Evolutionary conservation across 306 rosid genomes (phyloP), one percentile per base, ranked within the genome.

Genomic region (Rosa multiflora): DNA sequence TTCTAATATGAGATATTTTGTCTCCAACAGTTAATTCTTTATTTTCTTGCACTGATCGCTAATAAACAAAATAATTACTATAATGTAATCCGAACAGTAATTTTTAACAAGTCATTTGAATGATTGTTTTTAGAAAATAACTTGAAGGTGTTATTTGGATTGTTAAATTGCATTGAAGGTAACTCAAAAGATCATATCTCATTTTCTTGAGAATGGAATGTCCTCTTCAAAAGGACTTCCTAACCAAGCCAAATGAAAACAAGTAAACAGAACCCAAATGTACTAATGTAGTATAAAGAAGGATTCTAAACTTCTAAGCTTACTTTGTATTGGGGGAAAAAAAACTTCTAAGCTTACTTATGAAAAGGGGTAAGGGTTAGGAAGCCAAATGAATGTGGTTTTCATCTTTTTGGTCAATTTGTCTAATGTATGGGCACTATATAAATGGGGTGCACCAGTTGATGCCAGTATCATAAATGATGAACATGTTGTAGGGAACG

Each of bases 401-500:
- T 76, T 70, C 14, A 10, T 72, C 72, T 62, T 72, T 67, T 35
- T n/a, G 40, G 77, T 76, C 53, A 76, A 64, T 26, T 17, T 43
- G 42, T 15, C 32, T 32, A 35, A 75, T 67, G 69, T 74, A 58
- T 56, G 20, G 39, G 72, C 53, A 78, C 48, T 70, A 58, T 66
- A 47, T 32, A 74, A 29, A 63, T 29, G 39, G 26, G 72, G 43
- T 62, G 52, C 47, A 46, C 47, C 37, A 43, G 67, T 75, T 14
- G 82, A 75, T 69, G 84, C 52, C 17, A 79, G 39, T 76, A 82
- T 73, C 14, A 78, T 84, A 78, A 76, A 81, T 77, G 76, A 66
- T 83, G 67, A 76, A 76, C 52, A 73, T 81, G 18, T 40, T 82
- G 26, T 80, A 75, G 78, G 86, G 74, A 46, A 82, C 53, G 87